phyloP scores from a whole-genome alignment of 1,139 yeast genomes.

The Pichia sp. region DNA sequence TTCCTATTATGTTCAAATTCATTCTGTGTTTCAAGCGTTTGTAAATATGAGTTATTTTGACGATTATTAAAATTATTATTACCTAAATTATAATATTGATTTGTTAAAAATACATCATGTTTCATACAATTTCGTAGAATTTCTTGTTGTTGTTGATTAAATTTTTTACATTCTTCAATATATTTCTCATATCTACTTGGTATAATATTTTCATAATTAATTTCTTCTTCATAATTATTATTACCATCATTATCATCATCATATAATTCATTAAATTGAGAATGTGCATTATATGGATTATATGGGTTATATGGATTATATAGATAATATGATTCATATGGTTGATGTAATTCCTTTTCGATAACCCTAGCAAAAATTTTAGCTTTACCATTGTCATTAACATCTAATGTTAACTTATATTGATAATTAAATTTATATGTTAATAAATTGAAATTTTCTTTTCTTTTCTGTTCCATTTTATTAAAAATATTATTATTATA shows the following conservation, averaged over 20 bases:
- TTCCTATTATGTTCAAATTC: too few species aligned
- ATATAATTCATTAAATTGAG: too few species aligned
- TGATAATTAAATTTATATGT: constrained; percentile 6
- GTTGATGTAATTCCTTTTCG: constrained; percentile 1
- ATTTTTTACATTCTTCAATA: constrained; percentile 1
- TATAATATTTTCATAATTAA: background rate
- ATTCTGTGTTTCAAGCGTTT: too few species aligned
- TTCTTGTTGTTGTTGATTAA: constrained; percentile 5
- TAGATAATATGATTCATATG: background rate
- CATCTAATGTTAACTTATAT: constrained; percentile 8
- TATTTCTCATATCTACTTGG: constrained; percentile 9
- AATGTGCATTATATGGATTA: too few species aligned
- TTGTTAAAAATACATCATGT: constrained; percentile 11
- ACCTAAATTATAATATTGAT: background rate
- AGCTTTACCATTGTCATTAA: constrained; percentile 12
- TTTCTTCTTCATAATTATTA: background rate
- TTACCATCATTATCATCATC: too few species aligned
- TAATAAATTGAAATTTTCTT: background rate
- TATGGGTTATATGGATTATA: too few species aligned
- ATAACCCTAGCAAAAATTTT: constrained; percentile 10
- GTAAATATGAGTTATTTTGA: too few species aligned
- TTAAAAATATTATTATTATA: too few species aligned
- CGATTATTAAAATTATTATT: too few species aligned
- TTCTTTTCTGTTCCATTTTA: background rate
- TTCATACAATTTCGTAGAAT: constrained; percentile 10